Base-by-base conservation (phyloP, 2,329 filamentous ascomycete genomes). In the Colletotrichum melonis region DNA sequence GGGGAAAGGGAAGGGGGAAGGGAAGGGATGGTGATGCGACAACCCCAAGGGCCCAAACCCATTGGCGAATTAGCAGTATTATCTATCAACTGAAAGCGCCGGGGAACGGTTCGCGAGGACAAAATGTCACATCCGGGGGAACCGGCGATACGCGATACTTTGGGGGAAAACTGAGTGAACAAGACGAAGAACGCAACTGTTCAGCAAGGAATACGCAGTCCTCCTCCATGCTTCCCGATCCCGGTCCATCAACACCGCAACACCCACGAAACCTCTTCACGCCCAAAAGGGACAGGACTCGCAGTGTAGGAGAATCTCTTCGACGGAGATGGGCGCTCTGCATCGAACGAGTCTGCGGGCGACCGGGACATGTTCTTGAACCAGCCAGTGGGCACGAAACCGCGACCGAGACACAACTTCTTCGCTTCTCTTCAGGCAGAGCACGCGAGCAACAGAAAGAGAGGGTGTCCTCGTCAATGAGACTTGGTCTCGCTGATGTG, bases 321-420 rank as follows among this genome's bases (percentile, higher is more conserved):
- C 69, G 59, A 73, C 58, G 42, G 66, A 72, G 69, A 63, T 46
- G 66, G 35, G 59, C 66, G 60, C 55, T 2, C 24, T 58, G 67
- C 71, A 71, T 71, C 71, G 71, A 73, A 73, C 71, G 67, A 73
- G 71, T 24, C 56, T 70, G 67, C 71, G 67, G 71, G 67, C 60
- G 46, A 60, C 70, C 66, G 55, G 58, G 42, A 14, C 28, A 42
- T 38, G 8, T 9, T 9, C 19, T 22, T 19, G 52, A 46, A 19
- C 55, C 55, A 22, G 19, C 26, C 26, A 70, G 49, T 49, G 60
- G 32, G 35, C 28, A n/a, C 52, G 22, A 42, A 22, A 8, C 28
- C 19, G n/a, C 42, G 28, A 32, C 30, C 28, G 19, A 57, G 62
- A 56, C 14, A 42, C 12, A 14, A 19, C 16, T 42, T 16, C 38